These are phyloP conservation scores for Brassica cretica DNA, from an alignment of 345 rosid species.

Conservation along the genomic window DNA sequence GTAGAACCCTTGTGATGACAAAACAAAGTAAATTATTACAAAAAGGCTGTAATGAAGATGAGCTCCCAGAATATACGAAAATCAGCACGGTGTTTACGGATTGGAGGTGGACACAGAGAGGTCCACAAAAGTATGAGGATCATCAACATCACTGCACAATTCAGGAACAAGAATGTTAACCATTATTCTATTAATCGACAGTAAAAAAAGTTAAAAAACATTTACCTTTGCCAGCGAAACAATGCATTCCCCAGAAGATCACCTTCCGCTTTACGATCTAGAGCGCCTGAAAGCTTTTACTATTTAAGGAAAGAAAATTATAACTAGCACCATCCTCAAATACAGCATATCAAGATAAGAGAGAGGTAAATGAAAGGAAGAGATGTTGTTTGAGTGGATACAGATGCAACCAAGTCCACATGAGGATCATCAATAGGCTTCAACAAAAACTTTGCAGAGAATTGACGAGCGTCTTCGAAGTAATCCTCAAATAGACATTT, in stretches of 20 bases:
- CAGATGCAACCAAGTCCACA: conserved; percentile 86
- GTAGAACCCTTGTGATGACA: conserved; percentile 53
- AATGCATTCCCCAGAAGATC: conserved; percentile 62
- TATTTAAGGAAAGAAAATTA: conserved; percentile 26
- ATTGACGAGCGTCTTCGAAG: conserved; percentile 72
- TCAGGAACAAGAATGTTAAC: neutral
- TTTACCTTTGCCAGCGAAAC: conserved; percentile 86
- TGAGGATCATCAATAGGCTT: conserved; percentile 93
- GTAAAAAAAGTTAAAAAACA: neutral
- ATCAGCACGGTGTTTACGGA: conserved; percentile 50
- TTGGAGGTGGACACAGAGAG: conserved; percentile 72
- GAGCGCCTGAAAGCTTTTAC: conserved; percentile 66
- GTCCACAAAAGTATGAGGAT: conserved; percentile 94
- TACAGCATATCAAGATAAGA: neutral
- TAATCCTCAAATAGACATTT: conserved; percentile 82
- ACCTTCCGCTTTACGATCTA: conserved; percentile 60
- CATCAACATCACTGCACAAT: conserved; percentile 68
- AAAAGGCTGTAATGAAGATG: neutral
- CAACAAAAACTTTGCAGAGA: conserved; percentile 66
- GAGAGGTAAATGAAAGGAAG: neutral
- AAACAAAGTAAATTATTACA: conserved; percentile 18
- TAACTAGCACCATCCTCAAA: neutral
- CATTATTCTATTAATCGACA: neutral
- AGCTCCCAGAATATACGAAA: neutral
- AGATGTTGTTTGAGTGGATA: conserved; percentile 42